These are phyloP conservation scores for Tagetes patula DNA, from an alignment of 129 eudicot species.

Conservation along the genomic window DNA sequence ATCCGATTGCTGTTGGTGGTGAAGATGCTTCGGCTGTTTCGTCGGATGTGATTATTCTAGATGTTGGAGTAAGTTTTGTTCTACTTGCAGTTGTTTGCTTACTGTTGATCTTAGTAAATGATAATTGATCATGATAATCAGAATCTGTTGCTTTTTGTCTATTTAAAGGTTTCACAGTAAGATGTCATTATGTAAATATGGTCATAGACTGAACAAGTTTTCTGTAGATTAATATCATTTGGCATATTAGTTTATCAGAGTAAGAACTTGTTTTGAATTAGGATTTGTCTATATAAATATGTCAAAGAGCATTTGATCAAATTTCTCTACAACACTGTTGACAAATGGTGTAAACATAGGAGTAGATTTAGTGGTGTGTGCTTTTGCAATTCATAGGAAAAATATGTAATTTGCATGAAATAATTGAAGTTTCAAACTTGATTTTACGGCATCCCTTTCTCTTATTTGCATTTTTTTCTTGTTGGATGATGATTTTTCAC, in stretches of 20 bases:
- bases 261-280: background rate
- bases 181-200: background rate
- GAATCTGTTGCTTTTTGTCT: background rate
- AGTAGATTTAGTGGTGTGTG: too few relatives aligned
- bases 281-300: background rate
- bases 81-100: background rate
- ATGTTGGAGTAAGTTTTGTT: slow-evolving; percentile 63
- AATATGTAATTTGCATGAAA: background rate
- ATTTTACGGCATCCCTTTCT: background rate
- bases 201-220: background rate
- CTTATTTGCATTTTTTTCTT: slow-evolving; percentile 12
- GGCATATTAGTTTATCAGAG: background rate
- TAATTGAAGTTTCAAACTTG: slow-evolving; percentile 1
- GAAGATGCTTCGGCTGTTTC: slow-evolving; percentile 55
- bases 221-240: background rate
- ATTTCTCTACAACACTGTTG: background rate
- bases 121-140: slow-evolving; percentile 19
- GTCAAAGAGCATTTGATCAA: background rate
- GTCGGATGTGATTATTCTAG: slow-evolving; percentile 84
- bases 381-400: too few relatives aligned
- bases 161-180: background rate
- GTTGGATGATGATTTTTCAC: background rate
- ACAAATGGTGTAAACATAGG: too few relatives aligned
- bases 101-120: background rate
- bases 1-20: slow-evolving; percentile 40